phyloP scores from a whole-genome alignment of 73 alveolate species.

The Paramecium octaurelia region DNA sequence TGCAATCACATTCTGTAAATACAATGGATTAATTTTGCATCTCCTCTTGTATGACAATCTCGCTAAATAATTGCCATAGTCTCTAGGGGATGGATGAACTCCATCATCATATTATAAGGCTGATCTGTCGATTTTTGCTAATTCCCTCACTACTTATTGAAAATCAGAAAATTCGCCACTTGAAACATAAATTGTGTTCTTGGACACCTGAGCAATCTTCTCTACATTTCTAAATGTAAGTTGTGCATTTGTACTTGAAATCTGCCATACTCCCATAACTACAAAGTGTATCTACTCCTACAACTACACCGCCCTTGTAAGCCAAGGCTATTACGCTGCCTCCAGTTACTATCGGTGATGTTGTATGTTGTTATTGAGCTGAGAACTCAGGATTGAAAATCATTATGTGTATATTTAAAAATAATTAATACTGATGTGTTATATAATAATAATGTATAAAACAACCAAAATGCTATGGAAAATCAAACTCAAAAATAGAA shows the following conservation, averaged over 20 bases:
- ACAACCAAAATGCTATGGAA: neutral
- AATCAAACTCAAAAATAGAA: neutral
- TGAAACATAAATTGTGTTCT: slow-evolving; percentile 73
- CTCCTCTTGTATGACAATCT: slow-evolving; percentile 74
- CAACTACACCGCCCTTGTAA: slow-evolving; percentile 80
- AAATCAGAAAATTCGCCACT: slow-evolving; percentile 87
- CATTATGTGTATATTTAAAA: neutral
- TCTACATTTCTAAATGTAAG: slow-evolving; percentile 37
- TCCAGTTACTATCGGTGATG: slow-evolving; percentile 77
- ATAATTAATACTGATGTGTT: neutral
- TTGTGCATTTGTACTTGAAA: slow-evolving; percentile 56
- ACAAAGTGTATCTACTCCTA: slow-evolving; percentile 77
- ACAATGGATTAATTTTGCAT: slow-evolving; percentile 81
- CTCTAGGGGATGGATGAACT: slow-evolving; percentile 71
- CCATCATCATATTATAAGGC: slow-evolving; percentile 82
- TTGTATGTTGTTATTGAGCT: slow-evolving; percentile 28
- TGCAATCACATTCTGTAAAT: slow-evolving; percentile 71
- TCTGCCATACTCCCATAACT: slow-evolving; percentile 74
- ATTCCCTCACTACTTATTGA: slow-evolving; percentile 69
- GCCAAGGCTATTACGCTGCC: slow-evolving; percentile 78
- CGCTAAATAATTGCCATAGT: slow-evolving; percentile 77
- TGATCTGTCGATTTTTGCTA: slow-evolving; percentile 71
- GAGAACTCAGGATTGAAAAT: neutral
- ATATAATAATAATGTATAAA: neutral
- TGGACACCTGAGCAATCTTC: slow-evolving; percentile 68